Base-by-base conservation (phyloP, 169 alveolate genomes). In the Prorocentrum cordatum region DNA sequence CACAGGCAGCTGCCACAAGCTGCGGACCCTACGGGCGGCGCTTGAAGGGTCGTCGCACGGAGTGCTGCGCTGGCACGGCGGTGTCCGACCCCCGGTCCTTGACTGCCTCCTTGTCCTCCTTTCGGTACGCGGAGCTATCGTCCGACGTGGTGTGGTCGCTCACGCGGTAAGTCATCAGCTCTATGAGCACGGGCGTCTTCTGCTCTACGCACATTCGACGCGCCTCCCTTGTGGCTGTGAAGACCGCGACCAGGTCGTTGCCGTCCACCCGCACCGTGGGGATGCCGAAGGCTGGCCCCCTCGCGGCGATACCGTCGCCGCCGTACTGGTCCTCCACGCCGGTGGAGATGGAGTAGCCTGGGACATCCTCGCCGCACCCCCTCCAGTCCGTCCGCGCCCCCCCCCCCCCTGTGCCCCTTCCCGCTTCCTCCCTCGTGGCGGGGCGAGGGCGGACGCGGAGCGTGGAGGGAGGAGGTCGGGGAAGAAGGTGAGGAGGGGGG, bases 91-190 rank as follows among this genome's bases (percentile, higher is more conserved):
- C n/a, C n/a, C n/a, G n/a, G n/a, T n/a, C n/a, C 27, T 73, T 58
- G 27, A 73, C 70, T 36, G 45, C 85, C n/a, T 73, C 88, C 45
- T 79, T 36, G 39, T 79, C 88, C 47, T 79, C 88, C 29, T 58
- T 79, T 20, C 88, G 88, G 50, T 79, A 79, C 14, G 88, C 88
- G 3, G 88, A 79, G 1, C 98, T 93, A 87, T 97, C 98, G 91
- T 97, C 99, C 29, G 97, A 94, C 14, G 99, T 97, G 31, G 98
- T 95, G 93, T 97, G 99, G 91, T 96, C 98, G n/a, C 97, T 99
- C 58, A 95, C 92, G 67, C 98, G 95, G 92, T 97, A 97, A 29
- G 99, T 95, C 96, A 97, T 97, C 62, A 94, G 95, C 93, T 97
- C 88, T 33, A 79, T 32, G 3, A 79, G 47, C 4, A 79, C 31